A percentile compares a stretch with the other conserved stretches of the same genome.
Conservation (phyloP, 176 grass and related monocot genomes). For the Zea mays region Zm-B73-REFERENCE-NAM-5.0 NC_050101.1:46435501-46436000, state of each 20-base stretch:
- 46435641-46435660: neutral
- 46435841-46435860: neutral
- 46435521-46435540: conserved; percentile 41
- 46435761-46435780: conserved; percentile 84
- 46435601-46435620: conserved; percentile 79
- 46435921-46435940: neutral
- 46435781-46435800: conserved; percentile 93
- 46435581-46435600: conserved; percentile 82
- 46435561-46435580: conserved; percentile 66
- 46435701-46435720: conserved; percentile 87
- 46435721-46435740: conserved; percentile 97
- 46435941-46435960: neutral
- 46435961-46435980: neutral
- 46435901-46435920: neutral
- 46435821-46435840: neutral
- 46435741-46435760: conserved; percentile 68
- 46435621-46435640: neutral
- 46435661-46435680: conserved; percentile 4
- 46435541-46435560: conserved; percentile 58
- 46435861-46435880: neutral
- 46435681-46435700: neutral
- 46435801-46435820: conserved; percentile 53
- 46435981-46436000: neutral
- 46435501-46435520: conserved; percentile 56
- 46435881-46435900: neutral